phyloP scores from a whole-genome alignment of 805 yeast genomes.

The Tetrapisispora fleetii region DNA sequence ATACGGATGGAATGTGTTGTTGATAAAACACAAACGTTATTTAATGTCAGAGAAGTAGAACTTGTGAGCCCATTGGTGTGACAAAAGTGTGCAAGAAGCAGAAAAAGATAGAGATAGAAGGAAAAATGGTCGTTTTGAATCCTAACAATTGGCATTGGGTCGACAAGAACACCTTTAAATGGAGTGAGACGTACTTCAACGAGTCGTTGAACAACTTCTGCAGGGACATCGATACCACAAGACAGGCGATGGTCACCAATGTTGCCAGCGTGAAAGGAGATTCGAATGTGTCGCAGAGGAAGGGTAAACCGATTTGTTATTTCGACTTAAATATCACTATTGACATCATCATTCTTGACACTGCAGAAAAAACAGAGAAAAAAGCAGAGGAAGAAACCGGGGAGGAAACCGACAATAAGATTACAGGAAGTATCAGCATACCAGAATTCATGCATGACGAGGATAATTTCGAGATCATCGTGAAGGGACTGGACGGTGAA shows the following conservation, averaged over 20 bases:
- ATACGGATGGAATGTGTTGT: no score
- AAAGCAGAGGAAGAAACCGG: constrained; percentile 22
- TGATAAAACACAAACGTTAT: background rate
- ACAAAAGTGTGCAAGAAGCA: background rate
- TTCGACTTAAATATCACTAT: constrained; percentile 54
- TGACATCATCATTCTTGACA: constrained; percentile 30
- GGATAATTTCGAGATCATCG: constrained; percentile 46
- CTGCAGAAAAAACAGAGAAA: constrained; percentile 2
- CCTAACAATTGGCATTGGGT: constrained; percentile 77
- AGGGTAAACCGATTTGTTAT: constrained; percentile 69
- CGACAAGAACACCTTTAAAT: constrained; percentile 55
- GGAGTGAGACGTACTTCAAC: constrained; percentile 46
- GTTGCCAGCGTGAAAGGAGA: constrained; percentile 52
- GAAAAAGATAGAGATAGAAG: background rate
- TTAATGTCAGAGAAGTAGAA: background rate
- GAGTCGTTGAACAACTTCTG: constrained; percentile 26
- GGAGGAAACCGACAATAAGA: constrained; percentile 28
- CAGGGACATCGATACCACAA: constrained; percentile 12
- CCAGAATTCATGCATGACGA: constrained; percentile 76
- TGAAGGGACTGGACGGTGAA: constrained; percentile 23
- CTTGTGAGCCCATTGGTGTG: no score
- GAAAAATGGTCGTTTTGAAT: constrained; percentile 53
- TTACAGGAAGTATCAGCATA: constrained; percentile 38
- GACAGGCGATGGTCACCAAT: constrained; percentile 24
- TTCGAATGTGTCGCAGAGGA: constrained; percentile 76